Conservation (phyloP, 2,329 filamentous ascomycete species). For the Fusarium sp. region DNA sequence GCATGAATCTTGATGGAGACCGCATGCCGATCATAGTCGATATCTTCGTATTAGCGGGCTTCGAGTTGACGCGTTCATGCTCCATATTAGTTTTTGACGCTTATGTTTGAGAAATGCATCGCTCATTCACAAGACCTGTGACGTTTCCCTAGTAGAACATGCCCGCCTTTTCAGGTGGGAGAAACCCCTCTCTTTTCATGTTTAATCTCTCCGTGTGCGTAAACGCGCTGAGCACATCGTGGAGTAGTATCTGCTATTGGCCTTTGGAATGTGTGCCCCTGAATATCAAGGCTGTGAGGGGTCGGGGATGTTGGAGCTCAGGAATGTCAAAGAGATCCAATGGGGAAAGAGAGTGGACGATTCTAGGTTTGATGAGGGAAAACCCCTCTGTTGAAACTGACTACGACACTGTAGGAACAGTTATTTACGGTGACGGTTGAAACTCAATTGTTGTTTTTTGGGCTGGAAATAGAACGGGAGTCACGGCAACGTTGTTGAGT, state of each 20-base stretch:
- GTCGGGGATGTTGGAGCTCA: constrained; percentile 23
- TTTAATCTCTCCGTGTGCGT: constrained; percentile 18
- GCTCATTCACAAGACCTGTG: constrained; percentile 17
- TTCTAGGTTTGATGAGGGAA: constrained; percentile 5
- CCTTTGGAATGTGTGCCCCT: constrained; percentile 21
- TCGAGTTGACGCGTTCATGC: constrained; percentile 38
- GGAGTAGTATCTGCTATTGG: constrained; percentile 11
- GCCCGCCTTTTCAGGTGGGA: constrained; percentile 14
- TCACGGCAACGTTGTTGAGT: neutral
- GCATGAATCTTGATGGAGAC: constrained; percentile 14
- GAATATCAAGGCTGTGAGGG: constrained; percentile 34
- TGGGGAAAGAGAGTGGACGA: neutral
- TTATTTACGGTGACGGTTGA: constrained; percentile 1
- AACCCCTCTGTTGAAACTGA: neutral
- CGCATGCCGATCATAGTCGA: constrained; percentile 27
- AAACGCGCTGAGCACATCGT: neutral
- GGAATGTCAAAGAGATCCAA: constrained; percentile 26
- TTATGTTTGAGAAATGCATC: constrained; percentile 33
- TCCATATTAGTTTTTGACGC: constrained; percentile 8
- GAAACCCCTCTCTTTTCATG: constrained; percentile 7
- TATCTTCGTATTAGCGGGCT: constrained; percentile 23
- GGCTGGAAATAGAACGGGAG: constrained; percentile 2
- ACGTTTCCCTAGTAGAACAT: constrained; percentile 7
- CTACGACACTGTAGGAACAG: constrained; percentile 2
- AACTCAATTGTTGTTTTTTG: constrained; percentile 23